Base-by-base conservation (phyloP, 2,329 filamentous ascomycete genomes). In the Hypoxylon sp. region DNA sequence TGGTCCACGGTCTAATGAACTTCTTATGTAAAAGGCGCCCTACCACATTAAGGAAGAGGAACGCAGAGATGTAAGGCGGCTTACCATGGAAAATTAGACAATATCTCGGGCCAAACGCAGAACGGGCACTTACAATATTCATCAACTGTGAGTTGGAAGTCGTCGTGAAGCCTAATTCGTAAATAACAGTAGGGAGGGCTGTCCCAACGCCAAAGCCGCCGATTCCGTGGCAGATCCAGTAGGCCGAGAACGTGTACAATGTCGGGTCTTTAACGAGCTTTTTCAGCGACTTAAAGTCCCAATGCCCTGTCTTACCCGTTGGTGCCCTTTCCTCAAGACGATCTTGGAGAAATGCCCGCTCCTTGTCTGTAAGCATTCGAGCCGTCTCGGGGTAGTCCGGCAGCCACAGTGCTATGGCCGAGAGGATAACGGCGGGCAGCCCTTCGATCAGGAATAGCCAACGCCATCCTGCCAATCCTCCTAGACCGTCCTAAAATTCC, bases 141-240 rank as follows among this genome's bases (percentile, higher is more conserved):
- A 82, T 82, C 57, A 82, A 65, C 70, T 82, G 80, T 6, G 81
- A 81, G 14, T 78, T 75, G 1, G 81, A 77, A 1, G 80, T 82
- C 0, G 75, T 77, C 0, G 80, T 81, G 55, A 82, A 81, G 1
- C 80, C 81, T 2, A 83, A 74, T 57, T 82, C 73, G 46, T 82
- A 82, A 23, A 82, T 80, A 5, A 82, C 80, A 1, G 81, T 82
- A 1, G 81, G 80, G 56, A 82, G 63, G 4, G 78, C 80, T 64
- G 80, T 82, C 6, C 72, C 69, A 5, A 82, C 72, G 1, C 81
- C 80, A 59, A 81, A 82, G 5, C 80, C 80, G 13, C 80, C 81
- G 65, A 82, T 81, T 0, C 80, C 79, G 65, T 82, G 80, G 5
- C 75, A 77, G 48, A 82, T 79, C 80, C 80, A 82, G 64, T 78